Evolutionary conservation across 2,329 filamentous ascomycete species (phyloP), one percentile per base, ranked within the genome.

Genomic region (Diaporthe sp.): DNA sequence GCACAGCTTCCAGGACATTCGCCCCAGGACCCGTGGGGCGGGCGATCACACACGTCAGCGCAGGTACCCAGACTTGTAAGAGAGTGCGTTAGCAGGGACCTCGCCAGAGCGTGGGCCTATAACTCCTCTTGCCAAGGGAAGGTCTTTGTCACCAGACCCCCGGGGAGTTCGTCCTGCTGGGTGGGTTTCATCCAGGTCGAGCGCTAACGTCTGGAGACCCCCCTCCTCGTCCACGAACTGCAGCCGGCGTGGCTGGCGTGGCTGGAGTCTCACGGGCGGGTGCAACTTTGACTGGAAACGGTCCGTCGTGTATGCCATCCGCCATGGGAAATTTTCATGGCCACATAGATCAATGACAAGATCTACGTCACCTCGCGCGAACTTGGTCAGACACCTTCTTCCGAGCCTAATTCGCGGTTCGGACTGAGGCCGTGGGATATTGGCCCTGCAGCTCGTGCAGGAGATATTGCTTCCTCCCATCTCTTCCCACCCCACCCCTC

Each of bases 31-130:
- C 47, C 47, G 47, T 38, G 64, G n/a, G 45, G n/a, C 64, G 45
- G 64, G 47, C 64, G 64, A 68, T 68, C 64, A 68, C 64, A 68
- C 64, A 68, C 64, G 64, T 68, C 64, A 68, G 64, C 64, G 64
- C 64, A 68, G 64, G 64, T 68, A 68, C 64, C 33, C 45, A 54
- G 47, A 38, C 30, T 68, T 68, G 64, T 68, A 54, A 68, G 45
- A 54, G 64, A 52, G 64, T 68, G 64, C 9, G 33, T 54, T 52
- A 28, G n/a, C 64, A 68, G 64, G 64, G 64, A 68, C 47, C 64
- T 68, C 33, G 35, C 33, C 22, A 52, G 64, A 68, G 64, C 64
- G 64, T 68, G 64, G 33, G 9, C 64, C 45, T 68, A 68, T 68
- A 54, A 68, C n/a, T 54, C 47, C 13, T 54, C 45, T 45, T 45